These are phyloP conservation scores for Theileria annulata DNA, from an alignment of 169 alveolate genomes.

Conservation along the genomic window DNA sequence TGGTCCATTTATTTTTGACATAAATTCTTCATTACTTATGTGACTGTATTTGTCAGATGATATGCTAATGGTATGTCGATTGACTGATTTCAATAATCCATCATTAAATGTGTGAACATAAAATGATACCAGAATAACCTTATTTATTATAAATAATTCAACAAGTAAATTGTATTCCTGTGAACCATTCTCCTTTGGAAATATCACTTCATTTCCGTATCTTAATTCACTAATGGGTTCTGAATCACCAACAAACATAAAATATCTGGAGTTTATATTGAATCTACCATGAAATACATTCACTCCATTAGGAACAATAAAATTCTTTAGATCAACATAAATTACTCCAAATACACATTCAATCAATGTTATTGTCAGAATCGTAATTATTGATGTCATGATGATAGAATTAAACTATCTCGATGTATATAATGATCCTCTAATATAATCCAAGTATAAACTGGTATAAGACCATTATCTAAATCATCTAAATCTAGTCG, in stretches of 20 bases:
- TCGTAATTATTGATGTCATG: not conserved
- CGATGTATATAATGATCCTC: too few relatives aligned
- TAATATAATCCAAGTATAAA: too few relatives aligned
- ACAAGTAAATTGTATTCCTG: not conserved
- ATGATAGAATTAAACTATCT: too few relatives aligned
- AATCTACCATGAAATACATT: conserved; percentile 3
- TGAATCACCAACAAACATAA: not conserved
- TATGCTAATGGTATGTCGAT: too few relatives aligned
- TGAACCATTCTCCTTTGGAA: not conserved
- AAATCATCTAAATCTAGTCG: too few relatives aligned
- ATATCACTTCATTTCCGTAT: not conserved
- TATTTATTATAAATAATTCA: not conserved
- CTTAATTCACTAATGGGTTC: not conserved
- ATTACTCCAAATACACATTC: not conserved
- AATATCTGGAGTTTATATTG: not conserved
- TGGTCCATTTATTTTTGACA: not conserved
- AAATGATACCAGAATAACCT: too few relatives aligned
- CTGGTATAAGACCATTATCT: too few relatives aligned
- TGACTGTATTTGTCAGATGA: not conserved
- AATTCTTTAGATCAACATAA: not conserved
- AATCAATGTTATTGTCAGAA: not conserved
- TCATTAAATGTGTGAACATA: too few relatives aligned
- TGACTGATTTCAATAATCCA: too few relatives aligned
- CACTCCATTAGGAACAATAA: not conserved
- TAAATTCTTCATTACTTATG: not conserved